Evolutionary conservation across 2,329 filamentous ascomycete genomes (phyloP).

Genomic region (Colletotrichum tabaci): DNA sequence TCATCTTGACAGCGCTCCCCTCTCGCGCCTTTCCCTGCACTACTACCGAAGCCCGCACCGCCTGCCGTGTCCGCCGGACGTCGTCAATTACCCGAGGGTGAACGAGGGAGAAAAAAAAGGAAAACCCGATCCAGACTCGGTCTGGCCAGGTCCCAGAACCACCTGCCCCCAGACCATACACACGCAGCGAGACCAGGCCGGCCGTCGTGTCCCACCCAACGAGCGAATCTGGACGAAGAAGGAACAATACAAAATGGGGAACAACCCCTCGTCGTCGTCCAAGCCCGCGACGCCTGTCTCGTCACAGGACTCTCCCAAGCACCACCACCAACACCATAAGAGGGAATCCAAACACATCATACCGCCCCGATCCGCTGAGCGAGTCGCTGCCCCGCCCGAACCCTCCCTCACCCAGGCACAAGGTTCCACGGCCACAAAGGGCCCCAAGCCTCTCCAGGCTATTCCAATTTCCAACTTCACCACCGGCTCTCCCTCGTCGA

Average conservation of each 20-base stretch:
- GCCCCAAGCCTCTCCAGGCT: conserved; percentile 63
- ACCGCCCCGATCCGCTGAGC: conserved; percentile 68
- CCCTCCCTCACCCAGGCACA: conserved; percentile 73
- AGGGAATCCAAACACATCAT: conserved; percentile 68
- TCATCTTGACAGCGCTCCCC: conserved; percentile 18
- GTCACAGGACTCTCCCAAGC: conserved; percentile 47
- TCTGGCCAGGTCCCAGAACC: conserved; percentile 42
- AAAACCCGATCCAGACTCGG: conserved; percentile 29
- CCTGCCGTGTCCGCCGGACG: conserved; percentile 27
- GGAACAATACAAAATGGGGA: conserved; percentile 50
- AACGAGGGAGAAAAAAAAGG: background rate
- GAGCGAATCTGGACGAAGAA: conserved; percentile 35
- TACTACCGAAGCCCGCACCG: conserved; percentile 27
- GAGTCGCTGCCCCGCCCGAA: conserved; percentile 73
- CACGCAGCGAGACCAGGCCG: conserved; percentile 33
- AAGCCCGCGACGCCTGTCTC: conserved; percentile 52
- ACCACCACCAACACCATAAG: conserved; percentile 47
- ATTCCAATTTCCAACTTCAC: conserved; percentile 65
- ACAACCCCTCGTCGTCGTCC: conserved; percentile 53
- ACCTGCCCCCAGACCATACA: conserved; percentile 25
- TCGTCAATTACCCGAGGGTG: conserved; percentile 31
- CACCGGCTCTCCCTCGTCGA: conserved; percentile 58
- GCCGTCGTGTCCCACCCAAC: conserved; percentile 40
- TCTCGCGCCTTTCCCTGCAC: conserved; percentile 28
- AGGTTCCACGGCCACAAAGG: conserved; percentile 66